Conservation (phyloP, 805 yeast genomes). For the Suhomyces prunicola region DNA sequence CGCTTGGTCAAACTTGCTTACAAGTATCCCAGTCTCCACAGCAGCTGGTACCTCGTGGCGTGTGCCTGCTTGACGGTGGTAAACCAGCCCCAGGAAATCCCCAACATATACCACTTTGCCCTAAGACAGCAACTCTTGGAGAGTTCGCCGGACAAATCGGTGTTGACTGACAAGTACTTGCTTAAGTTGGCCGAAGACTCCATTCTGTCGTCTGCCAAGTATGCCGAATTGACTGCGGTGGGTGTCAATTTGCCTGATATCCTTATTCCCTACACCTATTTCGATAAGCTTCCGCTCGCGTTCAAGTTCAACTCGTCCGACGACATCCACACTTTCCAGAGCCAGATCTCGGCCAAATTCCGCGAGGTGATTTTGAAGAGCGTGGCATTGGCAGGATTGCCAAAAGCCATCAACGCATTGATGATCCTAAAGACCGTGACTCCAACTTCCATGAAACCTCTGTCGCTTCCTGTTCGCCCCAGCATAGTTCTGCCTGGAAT, state of each 20-base stretch:
- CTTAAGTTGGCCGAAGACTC: slow-evolving; percentile 39
- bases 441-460: slow-evolving; percentile 43
- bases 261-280: slow-evolving; percentile 37
- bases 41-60: slow-evolving; percentile 74
- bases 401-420: slow-evolving; percentile 78
- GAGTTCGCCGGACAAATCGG: slow-evolving; percentile 17
- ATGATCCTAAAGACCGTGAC: slow-evolving; percentile 62
- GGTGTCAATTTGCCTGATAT: slow-evolving; percentile 43
- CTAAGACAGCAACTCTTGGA: slow-evolving; percentile 43
- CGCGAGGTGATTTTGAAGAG: slow-evolving; percentile 79
- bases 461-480: slow-evolving; percentile 25
- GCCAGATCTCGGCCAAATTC: slow-evolving; percentile 47
- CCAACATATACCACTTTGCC: slow-evolving; percentile 70
- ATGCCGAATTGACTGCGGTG: slow-evolving; percentile 36
- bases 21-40: slow-evolving; percentile 50
- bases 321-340: slow-evolving; percentile 36
- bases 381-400: slow-evolving; percentile 78
- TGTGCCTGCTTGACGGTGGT: slow-evolving; percentile 79
- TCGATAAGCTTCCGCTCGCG: slow-evolving; percentile 35
- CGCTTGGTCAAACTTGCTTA: slow-evolving; percentile 52
- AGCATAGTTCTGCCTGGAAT: slow-evolving; percentile 31
- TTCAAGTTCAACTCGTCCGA: slow-evolving; percentile 32
- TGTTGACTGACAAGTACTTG: slow-evolving; percentile 33
- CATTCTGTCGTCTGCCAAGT: slow-evolving; percentile 36
- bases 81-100: slow-evolving; percentile 79